A percentile compares a stretch with the other conserved stretches of the same genome.
phyloP scores from a whole-genome alignment of 768 basidiomycete genomes.

The Lactarius evosmus region DNA sequence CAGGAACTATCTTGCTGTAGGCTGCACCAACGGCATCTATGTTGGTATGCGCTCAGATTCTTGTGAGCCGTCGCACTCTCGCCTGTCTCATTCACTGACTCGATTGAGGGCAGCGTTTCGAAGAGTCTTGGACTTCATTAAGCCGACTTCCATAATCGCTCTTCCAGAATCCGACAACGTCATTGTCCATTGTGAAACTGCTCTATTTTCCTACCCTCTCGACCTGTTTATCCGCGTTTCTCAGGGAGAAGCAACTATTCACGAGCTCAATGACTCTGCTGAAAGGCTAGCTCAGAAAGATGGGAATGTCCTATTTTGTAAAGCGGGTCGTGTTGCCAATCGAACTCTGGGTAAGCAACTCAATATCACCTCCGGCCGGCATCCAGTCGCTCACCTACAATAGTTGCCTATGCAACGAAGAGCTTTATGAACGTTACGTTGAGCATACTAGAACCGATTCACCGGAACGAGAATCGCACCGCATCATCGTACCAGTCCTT shows the following conservation, averaged over 20 bases:
- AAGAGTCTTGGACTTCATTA: conserved; percentile 50
- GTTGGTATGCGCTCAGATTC: conserved; percentile 52
- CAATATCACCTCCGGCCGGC: neutral
- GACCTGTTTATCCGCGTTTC: conserved; percentile 64
- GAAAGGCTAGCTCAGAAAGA: conserved; percentile 60
- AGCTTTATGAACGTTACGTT: conserved; percentile 57
- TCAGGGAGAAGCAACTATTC: conserved; percentile 44
- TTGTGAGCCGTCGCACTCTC: conserved; percentile 41
- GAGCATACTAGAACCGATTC: conserved; percentile 56
- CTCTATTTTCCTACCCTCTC: conserved; percentile 64
- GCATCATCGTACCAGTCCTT: conserved; percentile 52
- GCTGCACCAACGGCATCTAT: conserved; percentile 68
- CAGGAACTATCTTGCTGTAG: conserved; percentile 59
- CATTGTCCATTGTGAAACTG: conserved; percentile 57
- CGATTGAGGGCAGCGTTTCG: conserved; percentile 47
- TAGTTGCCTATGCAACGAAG: conserved; percentile 71
- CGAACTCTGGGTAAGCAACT: conserved; percentile 52
- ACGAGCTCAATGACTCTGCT: conserved; percentile 51
- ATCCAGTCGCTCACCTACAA: conserved; percentile 5
- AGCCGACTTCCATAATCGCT: conserved; percentile 53
- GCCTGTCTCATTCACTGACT: conserved; percentile 8
- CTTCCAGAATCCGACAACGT: conserved; percentile 63
- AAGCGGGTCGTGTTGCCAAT: conserved; percentile 49
- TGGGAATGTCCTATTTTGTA: conserved; percentile 58
- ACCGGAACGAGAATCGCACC: conserved; percentile 38